Percentiles rank a stretch among this genome's conserved stretches.
Evolutionary conservation across 1,284 basidiomycete species (phyloP).

Genomic region (Ceratobasidium papillatum): DNA sequence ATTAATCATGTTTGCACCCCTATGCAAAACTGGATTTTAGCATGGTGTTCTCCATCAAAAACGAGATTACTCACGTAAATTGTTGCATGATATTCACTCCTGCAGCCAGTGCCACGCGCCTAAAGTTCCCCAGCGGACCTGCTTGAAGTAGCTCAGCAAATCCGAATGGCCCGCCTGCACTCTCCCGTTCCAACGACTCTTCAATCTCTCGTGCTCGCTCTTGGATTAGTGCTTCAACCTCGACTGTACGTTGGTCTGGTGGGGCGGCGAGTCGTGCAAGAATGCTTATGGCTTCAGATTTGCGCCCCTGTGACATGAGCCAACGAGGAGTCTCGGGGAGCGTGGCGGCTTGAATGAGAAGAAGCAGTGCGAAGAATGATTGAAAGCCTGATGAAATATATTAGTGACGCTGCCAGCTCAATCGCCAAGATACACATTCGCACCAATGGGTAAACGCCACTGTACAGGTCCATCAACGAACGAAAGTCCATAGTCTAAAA

Average conservation of each 20-base stretch:
- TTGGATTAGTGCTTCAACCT: conserved; percentile 12
- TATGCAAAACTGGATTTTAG: background rate
- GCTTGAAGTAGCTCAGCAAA: conserved; percentile 56
- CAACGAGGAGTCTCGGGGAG: conserved; percentile 52
- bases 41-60: background rate
- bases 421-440: background rate
- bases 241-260: conserved; percentile 13
- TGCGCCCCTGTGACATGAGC: conserved; percentile 51
- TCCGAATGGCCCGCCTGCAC: conserved; percentile 55
- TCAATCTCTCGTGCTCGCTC: conserved; percentile 52
- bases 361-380: conserved; percentile 55
- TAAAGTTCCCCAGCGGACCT: conserved; percentile 56
- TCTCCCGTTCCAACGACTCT: conserved; percentile 54
- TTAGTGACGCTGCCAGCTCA: too few relatives aligned
- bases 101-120: conserved; percentile 55
- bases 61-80: conserved; percentile 52
- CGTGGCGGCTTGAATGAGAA: conserved; percentile 52
- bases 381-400: conserved; percentile 51
- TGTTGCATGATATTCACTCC: conserved; percentile 58
- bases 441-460: conserved; percentile 36
- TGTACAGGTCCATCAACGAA: conserved; percentile 33
- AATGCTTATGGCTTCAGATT: conserved; percentile 48
- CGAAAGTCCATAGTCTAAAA: conserved; percentile 30
- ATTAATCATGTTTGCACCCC: conserved; percentile 52
- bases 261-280: conserved; percentile 28